Conservation (phyloP, 495 filamentous ascomycete genomes). For the Terfezia claveryi region DNA sequence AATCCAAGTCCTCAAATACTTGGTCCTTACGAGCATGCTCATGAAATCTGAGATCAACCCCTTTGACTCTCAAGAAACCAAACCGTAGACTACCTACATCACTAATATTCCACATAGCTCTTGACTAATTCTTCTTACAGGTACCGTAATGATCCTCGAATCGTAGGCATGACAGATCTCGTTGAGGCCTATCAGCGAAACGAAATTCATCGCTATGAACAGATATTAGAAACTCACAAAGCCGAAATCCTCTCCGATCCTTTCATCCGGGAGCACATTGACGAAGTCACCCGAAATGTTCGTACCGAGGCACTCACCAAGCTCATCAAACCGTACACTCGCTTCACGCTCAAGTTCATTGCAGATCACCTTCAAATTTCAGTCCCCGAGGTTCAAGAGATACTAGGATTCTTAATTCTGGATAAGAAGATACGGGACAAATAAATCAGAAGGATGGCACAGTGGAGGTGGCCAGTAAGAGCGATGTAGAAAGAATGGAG, state of each 20-base stretch:
- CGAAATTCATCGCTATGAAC: slow-evolving; percentile 80
- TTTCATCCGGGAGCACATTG: slow-evolving; percentile 97
- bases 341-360: slow-evolving; percentile 70
- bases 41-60: slow-evolving; percentile 99
- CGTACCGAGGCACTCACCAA: slow-evolving; percentile 88
- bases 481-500: slow-evolving; percentile 49
- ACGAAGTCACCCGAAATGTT: slow-evolving; percentile 96
- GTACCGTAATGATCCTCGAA: slow-evolving; percentile 85
- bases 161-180: slow-evolving; percentile 88
- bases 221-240: slow-evolving; percentile 63
- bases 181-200: slow-evolving; percentile 93
- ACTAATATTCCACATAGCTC: background rate
- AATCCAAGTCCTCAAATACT: slow-evolving; percentile 93
- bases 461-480: slow-evolving; percentile 53
- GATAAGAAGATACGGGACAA: slow-evolving; percentile 60
- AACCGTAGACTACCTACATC: slow-evolving; percentile 29
- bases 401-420: slow-evolving; percentile 76
- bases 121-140: slow-evolving; percentile 3
- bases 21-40: slow-evolving; percentile 89
- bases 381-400: slow-evolving; percentile 71
- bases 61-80: slow-evolving; percentile 98
- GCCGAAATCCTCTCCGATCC: slow-evolving; percentile 66
- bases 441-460: slow-evolving; percentile 75
- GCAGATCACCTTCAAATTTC: slow-evolving; percentile 68
- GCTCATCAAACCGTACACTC: slow-evolving; percentile 82